Evolutionary conservation across 192 early-diverging fungal genomes (phyloP).

Genomic region (Lobosporangium transversale): DNA sequence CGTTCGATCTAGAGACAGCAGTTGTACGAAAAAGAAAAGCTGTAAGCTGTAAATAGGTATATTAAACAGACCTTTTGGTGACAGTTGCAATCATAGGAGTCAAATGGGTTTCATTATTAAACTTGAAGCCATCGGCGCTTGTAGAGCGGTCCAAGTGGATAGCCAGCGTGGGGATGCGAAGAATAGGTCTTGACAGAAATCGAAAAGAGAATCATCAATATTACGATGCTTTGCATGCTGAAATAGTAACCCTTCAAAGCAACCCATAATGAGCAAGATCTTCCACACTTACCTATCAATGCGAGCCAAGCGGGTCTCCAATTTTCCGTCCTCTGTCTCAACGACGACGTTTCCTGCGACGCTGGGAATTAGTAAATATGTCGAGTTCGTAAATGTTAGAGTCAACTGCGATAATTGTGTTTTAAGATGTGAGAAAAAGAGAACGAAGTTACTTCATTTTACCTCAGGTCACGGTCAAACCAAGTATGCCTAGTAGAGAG

Average conservation of each 20-base stretch:
- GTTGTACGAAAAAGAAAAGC: too few species aligned
- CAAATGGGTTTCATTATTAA: constrained; percentile 95
- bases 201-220: neutral
- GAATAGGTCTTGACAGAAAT: constrained; percentile 71
- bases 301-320: constrained; percentile 78
- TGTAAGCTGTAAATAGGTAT: too few species aligned
- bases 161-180: constrained; percentile 96
- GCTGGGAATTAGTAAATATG: too few species aligned
- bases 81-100: constrained; percentile 87
- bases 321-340: constrained; percentile 71
- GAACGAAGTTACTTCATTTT: constrained; percentile 2
- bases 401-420: neutral
- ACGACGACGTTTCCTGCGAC: constrained; percentile 95
- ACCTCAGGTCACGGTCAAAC: constrained; percentile 98
- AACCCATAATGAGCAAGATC: too few species aligned
- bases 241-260: neutral
- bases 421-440: neutral
- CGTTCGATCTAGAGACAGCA: too few species aligned
- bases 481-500: constrained; percentile 85
- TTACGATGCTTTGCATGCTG: neutral
- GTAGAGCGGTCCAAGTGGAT: constrained; percentile 93
- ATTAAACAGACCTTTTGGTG: constrained; percentile 59
- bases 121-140: constrained; percentile 82
- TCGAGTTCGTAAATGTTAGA: neutral
- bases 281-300: constrained; percentile 72